Evolutionary conservation across 1,284 basidiomycete genomes (phyloP), one percentile per base, ranked within the genome.

Genomic region (Sporisorium sorghi): DNA sequence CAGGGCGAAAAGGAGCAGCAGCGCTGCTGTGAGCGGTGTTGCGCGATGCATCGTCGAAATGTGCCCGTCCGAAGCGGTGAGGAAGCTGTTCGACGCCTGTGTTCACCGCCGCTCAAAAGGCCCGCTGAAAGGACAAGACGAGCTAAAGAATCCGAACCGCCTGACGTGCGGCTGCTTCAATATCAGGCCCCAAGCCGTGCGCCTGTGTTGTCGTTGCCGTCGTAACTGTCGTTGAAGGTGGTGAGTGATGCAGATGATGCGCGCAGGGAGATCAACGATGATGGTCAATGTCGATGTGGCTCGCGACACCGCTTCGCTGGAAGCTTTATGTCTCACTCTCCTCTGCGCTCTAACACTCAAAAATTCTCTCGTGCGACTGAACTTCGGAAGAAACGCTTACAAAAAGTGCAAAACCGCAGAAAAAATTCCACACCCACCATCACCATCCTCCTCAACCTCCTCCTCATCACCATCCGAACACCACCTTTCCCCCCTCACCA

Each of bases 281-380:
- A n/a, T 8, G 33, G 3, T 35, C 33, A 46, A 28, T 3, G 43
- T 28, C 14, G 44, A 28, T 46, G 44, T 46, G 24, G 44, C 15
- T n/a, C 5, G 15, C 35, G 35, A 37, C 35, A 37, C 35, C 2
- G 65, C 59, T 57, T 55, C 32, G 67, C 67, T 70, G 67, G 67
- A 70, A 70, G 67, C 32, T 48, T 46, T 56, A 58, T 69, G 56
- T 61, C 46, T 69, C 58, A 60, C 42, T 32, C 30, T 6, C 30
- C 30, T 32, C 42, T 43, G 14, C 5, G 5, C 5, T 46, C 55
- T 58, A 58, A 68, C 65, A 44, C 5, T 10, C 8, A 3, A 23
- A 12, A 24, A 5, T 46, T 23, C 44, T 59, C 46, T 73, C 70
- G 64, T 50, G 52, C 60, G 63, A 60, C 32, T 48, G 30, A 48